Evolutionary conservation across 352 stramenopile species (phyloP).

Genomic region (Globisporangium cylindrosporum): DNA sequence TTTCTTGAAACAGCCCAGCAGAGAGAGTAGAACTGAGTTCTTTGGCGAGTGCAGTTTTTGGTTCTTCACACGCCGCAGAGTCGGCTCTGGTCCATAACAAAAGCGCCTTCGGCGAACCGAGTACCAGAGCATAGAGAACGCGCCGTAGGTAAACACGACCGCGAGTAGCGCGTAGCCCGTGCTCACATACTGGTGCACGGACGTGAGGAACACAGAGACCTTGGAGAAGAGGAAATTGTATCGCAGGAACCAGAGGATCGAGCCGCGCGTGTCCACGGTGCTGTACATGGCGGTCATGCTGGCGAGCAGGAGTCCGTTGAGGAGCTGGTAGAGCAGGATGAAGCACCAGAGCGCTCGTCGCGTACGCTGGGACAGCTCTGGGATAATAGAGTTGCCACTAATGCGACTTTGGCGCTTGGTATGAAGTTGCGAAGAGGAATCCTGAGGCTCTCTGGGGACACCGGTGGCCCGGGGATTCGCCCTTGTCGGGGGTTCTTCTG

Average conservation of each 20-base stretch:
- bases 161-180: slow-evolving; percentile 4
- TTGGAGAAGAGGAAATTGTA: slow-evolving; percentile 24
- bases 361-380: not conserved
- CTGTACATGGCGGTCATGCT: slow-evolving; percentile 13
- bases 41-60: not conserved
- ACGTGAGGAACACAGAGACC: slow-evolving; percentile 8
- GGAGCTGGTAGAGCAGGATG: slow-evolving; percentile 14
- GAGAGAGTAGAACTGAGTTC: not conserved
- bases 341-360: slow-evolving; percentile 8
- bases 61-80: not conserved
- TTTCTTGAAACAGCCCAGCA: not conserved
- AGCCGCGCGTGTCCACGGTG: not conserved
- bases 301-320: slow-evolving; percentile 10
- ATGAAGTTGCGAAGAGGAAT: not conserved
- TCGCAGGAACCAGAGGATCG: slow-evolving; percentile 18
- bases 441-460: not conserved
- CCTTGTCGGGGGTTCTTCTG: not conserved
- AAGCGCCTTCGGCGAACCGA: not conserved
- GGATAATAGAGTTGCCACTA: not conserved
- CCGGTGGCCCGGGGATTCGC: not conserved
- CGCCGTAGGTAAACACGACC: slow-evolving; percentile 10
- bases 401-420: not conserved
- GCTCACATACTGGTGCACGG: slow-evolving; percentile 9
- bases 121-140: slow-evolving; percentile 9
- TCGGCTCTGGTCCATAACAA: not conserved